These are phyloP conservation scores for Umbelopsis isabellina DNA, from an alignment of 192 early-diverging fungal species.

Conservation along the genomic window DNA sequence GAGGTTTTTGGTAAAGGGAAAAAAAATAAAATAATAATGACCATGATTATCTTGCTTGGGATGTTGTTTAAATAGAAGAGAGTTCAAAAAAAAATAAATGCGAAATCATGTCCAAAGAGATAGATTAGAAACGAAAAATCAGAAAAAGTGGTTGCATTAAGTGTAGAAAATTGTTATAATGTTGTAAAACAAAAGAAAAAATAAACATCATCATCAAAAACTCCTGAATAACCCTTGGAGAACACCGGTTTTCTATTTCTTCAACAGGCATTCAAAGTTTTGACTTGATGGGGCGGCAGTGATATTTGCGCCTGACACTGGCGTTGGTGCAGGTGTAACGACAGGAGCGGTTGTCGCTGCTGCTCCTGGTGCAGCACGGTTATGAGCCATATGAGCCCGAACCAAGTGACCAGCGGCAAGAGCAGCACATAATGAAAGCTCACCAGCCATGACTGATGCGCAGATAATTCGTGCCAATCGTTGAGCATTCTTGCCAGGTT, in stretches of 20 bases:
- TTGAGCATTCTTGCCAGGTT: slow-evolving; percentile 86
- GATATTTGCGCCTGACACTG: neutral
- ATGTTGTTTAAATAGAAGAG: no score
- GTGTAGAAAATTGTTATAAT: neutral
- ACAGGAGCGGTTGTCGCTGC: slow-evolving; percentile 12
- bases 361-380: slow-evolving; percentile 60
- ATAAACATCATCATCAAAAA: neutral
- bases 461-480: slow-evolving; percentile 83
- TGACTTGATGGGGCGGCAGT: slow-evolving; percentile 17
- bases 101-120: no score
- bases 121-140: no score
- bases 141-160: no score
- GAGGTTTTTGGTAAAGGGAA: neutral
- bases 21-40: neutral
- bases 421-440: slow-evolving; percentile 84
- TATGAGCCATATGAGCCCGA: slow-evolving; percentile 85
- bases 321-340: slow-evolving; percentile 25
- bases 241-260: neutral
- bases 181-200: neutral
- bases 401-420: slow-evolving; percentile 90
- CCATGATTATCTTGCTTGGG: no score
- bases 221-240: neutral
- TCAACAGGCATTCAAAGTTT: slow-evolving; percentile 18
- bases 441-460: slow-evolving; percentile 91
- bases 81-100: no score